Conservation (phyloP, 371 early-diverging fungal genomes). For the Blakeslea trispora region DNA sequence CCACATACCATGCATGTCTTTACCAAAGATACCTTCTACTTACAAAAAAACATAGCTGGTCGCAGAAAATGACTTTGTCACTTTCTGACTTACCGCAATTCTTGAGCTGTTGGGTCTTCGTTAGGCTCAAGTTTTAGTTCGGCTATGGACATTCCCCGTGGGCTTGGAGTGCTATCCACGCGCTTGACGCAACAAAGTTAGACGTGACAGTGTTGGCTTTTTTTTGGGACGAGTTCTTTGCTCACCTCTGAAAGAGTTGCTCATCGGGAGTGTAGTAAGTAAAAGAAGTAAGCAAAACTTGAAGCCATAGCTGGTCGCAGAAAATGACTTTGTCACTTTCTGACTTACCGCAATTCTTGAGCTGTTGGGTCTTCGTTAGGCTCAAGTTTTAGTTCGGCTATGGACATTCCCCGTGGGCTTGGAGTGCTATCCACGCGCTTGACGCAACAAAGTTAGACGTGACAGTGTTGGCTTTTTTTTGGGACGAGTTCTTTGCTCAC, state of each 20-base stretch:
- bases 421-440: conserved; percentile 12
- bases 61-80: conserved; percentile 10
- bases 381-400: conserved; percentile 13
- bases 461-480: conserved; percentile 10
- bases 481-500: conserved; percentile 1
- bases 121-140: conserved; percentile 11
- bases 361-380: conserved; percentile 16
- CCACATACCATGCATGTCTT: no score
- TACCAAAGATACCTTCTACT: conserved; percentile 10
- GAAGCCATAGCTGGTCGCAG: conserved; percentile 9
- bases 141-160: conserved; percentile 14
- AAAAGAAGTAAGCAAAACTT: conserved; percentile 9
- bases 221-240: conserved; percentile 3
- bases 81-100: conserved; percentile 15
- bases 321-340: conserved; percentile 10
- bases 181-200: conserved; percentile 12
- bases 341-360: conserved; percentile 12
- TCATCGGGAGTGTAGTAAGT: conserved; percentile 13
- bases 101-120: conserved; percentile 13
- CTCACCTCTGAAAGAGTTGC: conserved; percentile 13
- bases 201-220: conserved; percentile 12
- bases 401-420: conserved; percentile 15
- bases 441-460: conserved; percentile 13
- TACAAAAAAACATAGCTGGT: conserved; percentile 12
- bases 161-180: conserved; percentile 15